These are phyloP conservation scores for Aspergillus tamarii DNA, from an alignment of 2,329 filamentous ascomycete species.

Conservation along the genomic window DNA sequence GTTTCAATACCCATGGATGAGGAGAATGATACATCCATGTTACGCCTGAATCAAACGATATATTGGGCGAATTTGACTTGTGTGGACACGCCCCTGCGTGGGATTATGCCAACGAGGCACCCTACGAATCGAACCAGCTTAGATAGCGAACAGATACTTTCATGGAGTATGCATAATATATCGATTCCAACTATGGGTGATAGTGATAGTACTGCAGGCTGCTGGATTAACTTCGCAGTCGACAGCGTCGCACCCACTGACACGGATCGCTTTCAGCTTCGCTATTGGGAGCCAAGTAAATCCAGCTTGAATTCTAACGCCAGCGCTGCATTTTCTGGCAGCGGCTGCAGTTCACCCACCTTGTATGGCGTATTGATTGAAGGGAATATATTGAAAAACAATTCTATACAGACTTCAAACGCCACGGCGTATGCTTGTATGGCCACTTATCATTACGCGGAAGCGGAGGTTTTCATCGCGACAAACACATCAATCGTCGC, in stretches of 20 bases:
- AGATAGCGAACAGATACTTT: not conserved
- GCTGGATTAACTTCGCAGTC: slow-evolving; percentile 3
- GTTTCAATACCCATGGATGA: slow-evolving; percentile 11
- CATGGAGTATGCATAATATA: not conserved
- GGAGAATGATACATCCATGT: slow-evolving; percentile 1
- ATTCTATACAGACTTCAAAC: not conserved
- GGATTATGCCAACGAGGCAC: not conserved
- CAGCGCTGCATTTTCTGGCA: not conserved
- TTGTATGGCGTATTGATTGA: slow-evolving; percentile 6
- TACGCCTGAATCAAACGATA: slow-evolving; percentile 19
- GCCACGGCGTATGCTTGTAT: slow-evolving; percentile 2
- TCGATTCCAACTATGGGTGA: not conserved
- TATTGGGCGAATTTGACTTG: slow-evolving; percentile 26
- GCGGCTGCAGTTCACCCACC: not conserved
- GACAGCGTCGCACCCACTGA: not conserved
- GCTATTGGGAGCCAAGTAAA: slow-evolving; percentile 13
- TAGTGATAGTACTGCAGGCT: not conserved
- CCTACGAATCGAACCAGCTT: not conserved
- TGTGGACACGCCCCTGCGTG: not conserved
- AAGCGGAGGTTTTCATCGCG: not conserved
- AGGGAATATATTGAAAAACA: not conserved
- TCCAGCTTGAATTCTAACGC: not conserved
- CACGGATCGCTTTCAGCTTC: not conserved
- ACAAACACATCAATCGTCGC: not conserved
- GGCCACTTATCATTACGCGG: slow-evolving; percentile 8